Conservation (phyloP, 306 rosid genomes). For the barrel medic (Medicago truncatula) region MtrunA17r5.0-ANR NC_053043.1:40078501-40079000, state of each 20-base stretch:
- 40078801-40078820: conserved; percentile 55
- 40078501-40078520: too few species aligned
- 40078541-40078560: too few species aligned
- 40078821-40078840: conserved; percentile 90
- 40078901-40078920: conserved; percentile 32
- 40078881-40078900: conserved; percentile 70
- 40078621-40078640: too few species aligned
- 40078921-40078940: conserved; percentile 34
- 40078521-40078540: too few species aligned
- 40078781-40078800: conserved; percentile 41
- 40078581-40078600: not conserved
- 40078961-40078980: conserved; percentile 54
- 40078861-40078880: conserved; percentile 84
- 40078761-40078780: conserved; percentile 22
- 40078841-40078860: conserved; percentile 74
- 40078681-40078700: too few species aligned
- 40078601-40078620: not conserved
- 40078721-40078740: not conserved
- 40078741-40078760: conserved; percentile 16
- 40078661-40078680: not conserved
- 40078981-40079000: conserved; percentile 46
- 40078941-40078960: conserved; percentile 35
- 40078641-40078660: not conserved
- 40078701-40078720: not conserved
- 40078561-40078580: not conserved